Evolutionary conservation across 768 basidiomycete genomes (phyloP).

Genomic region (Suillus luteus): DNA sequence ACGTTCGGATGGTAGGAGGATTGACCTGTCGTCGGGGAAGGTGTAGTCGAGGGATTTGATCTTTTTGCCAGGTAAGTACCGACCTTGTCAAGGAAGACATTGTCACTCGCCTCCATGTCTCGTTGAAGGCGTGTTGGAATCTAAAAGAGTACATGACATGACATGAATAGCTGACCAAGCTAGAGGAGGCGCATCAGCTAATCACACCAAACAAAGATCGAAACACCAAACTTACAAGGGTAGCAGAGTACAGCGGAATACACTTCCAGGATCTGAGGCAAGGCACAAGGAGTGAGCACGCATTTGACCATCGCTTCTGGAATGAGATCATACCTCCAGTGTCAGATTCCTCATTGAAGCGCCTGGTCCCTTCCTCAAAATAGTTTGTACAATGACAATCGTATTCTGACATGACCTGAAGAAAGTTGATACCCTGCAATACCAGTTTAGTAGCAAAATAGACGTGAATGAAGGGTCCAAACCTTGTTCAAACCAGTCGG

Average conservation of each 20-base stretch:
- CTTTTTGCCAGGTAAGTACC: constrained; percentile 82
- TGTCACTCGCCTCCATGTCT: too few species aligned
- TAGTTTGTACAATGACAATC: constrained; percentile 59
- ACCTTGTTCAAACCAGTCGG: constrained; percentile 75
- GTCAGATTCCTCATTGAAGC: constrained; percentile 63
- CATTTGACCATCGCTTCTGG: neutral
- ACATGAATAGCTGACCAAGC: too few species aligned
- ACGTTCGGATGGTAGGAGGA: constrained; percentile 47
- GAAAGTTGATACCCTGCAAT: constrained; percentile 64
- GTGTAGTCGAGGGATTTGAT: constrained; percentile 86
- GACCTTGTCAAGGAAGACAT: too few species aligned
- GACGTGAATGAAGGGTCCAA: constrained; percentile 3
- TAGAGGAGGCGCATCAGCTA: too few species aligned
- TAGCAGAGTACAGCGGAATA: too few species aligned
- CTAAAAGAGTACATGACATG: too few species aligned
- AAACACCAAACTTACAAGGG: too few species aligned
- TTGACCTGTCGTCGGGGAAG: constrained; percentile 66
- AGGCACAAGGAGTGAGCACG: constrained; percentile 2
- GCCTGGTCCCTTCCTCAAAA: constrained; percentile 65
- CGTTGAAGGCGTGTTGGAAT: too few species aligned
- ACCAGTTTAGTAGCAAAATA: neutral
- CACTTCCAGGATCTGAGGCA: constrained; percentile 52
- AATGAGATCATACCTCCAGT: constrained; percentile 44
- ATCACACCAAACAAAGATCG: too few species aligned
- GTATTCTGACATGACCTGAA: constrained; percentile 58